Base-by-base conservation (phyloP, 2,329 filamentous ascomycete genomes). In the Aspergillus aculeatinus region DNA sequence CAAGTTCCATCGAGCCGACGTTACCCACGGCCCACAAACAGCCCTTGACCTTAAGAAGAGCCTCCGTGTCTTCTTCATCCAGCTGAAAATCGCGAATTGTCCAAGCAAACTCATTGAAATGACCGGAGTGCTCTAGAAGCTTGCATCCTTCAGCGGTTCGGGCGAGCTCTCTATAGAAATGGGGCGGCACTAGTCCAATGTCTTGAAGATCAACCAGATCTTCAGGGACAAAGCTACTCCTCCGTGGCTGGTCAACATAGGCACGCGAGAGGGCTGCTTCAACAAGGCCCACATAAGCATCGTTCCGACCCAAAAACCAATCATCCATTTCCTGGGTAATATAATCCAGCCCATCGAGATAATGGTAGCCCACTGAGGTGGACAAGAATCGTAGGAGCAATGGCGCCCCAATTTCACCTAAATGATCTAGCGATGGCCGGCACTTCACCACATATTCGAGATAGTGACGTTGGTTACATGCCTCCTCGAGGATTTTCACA, bases 241-340 rank as follows among this genome's bases (percentile, higher is more conserved):
- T 80, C 69, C 68, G 80, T 61, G 80, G 79, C 48, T 79, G 76
- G 57, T 82, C 84, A 76, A 70, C 82, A 66, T 96, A 93, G 0
- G 93, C 89, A 61, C 92, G 88, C 33, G 93, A 92, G 55, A 99
- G 83, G 57, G 93, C 96, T n/a, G 96, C 95, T 76, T 99, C 95
- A 47, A 99, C 94, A 47, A 98, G 85, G 42, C 87, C 85, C 54
- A 99, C 95, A 67, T 99, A 99, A n/a, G 88, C 89, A 74, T 99
- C 94, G 72, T 99, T 99, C 49, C 95, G 88, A 14, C 95, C 95
- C 19, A 99, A 82, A 72, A 98, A 99, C 95, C 95, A 99, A 77
- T 99, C 96, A 68, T 99, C 95, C 95, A 99, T 99, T 75, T 99
- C 96, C 72, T 96, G 95, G 63, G 93, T 97, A 75, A 99, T 99